Evolutionary conservation across 2,329 filamentous ascomycete genomes (phyloP), one percentile per base, ranked within the genome.

Genomic region (Aspergillus phoenicis): DNA sequence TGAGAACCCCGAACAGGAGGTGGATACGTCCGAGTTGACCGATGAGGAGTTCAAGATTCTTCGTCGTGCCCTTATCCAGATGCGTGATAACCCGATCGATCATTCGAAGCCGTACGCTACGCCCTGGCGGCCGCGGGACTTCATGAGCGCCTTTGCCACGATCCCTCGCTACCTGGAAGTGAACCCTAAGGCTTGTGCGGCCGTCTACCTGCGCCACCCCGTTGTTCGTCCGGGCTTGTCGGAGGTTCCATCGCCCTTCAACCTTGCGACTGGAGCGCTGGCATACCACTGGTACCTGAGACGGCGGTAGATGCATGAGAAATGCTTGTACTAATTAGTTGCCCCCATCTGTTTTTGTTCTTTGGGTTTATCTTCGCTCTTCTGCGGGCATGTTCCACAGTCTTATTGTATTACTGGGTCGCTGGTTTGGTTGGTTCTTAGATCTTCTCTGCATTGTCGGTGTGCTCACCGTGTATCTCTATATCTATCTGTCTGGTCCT

Each of bases 91-190:
- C 78, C 89, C 91, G 0, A 78, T 89, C 62, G 91, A 97, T 77
- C 76, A 79, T 26, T 80, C 77, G 60, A 96, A 96, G 79, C 91
- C 95, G 3, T 99, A 99, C 75, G 85, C 85, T 4, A 97, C 93
- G 1, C 95, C 95, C 11, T 99, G 95, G 95, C 81, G 84, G 66
- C 95, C 95, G 11, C 85, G 93, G 59, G 85, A 89, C 56, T 98
- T 86, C 78, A 96, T 99, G 91, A 84, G 86, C 55, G 88, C 93
- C 0, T 99, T 99, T 78, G 93, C 93, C 24, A 97, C 97, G 78
- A 93, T 99, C 68, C 95, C 95, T 10, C 84, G 91, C 57, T 99
- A 98, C 77, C 86, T 99, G 62, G 96, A 99, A 80, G 95, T 99
- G 69, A 97, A 98, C 82, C 95, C 96, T 77, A 96, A 93, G 73